Evolutionary conservation across 495 filamentous ascomycete genomes (phyloP).

Genomic region (Penicillium manginii): DNA sequence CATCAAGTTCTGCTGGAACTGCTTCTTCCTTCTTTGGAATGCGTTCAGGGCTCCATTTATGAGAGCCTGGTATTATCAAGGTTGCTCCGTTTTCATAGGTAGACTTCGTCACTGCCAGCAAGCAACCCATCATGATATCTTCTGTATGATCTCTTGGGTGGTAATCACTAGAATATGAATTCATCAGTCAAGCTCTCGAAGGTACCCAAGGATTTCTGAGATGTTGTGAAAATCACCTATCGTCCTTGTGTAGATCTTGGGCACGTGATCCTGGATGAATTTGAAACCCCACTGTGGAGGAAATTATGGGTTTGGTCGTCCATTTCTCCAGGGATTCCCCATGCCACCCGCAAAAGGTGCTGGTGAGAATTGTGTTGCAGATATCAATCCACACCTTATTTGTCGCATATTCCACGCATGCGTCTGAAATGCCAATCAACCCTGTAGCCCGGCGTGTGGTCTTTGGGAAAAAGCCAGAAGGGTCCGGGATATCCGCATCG

Average conservation of each 20-base stretch:
- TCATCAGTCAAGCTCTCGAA: background rate
- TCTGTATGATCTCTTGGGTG: background rate
- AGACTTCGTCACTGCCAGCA: conserved; percentile 4
- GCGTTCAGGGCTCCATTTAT: background rate
- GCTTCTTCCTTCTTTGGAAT: conserved; percentile 3
- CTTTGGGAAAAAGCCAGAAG: conserved; percentile 5
- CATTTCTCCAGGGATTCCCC: conserved; percentile 2
- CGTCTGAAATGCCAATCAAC: conserved; percentile 7
- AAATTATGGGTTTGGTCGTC: conserved; percentile 6
- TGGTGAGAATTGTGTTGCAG: conserved; percentile 7
- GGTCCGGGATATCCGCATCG: conserved; percentile 7
- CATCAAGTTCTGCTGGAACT: conserved; percentile 5
- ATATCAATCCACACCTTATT: conserved; percentile 8
- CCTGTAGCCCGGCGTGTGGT: conserved; percentile 1
- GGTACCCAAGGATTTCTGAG: too few species aligned
- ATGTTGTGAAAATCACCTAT: background rate
- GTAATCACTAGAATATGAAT: conserved; percentile 1
- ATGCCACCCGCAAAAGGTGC: conserved; percentile 5
- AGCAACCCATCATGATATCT: conserved; percentile 6
- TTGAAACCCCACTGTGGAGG: conserved; percentile 5
- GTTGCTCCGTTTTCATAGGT: conserved; percentile 7
- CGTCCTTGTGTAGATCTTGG: conserved; percentile 4
- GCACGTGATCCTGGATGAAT: conserved; percentile 6
- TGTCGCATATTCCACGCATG: conserved; percentile 5
- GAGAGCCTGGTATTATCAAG: background rate